Conservation (phyloP, 2,329 filamentous ascomycete species). For the Penicillium sp. region DNA sequence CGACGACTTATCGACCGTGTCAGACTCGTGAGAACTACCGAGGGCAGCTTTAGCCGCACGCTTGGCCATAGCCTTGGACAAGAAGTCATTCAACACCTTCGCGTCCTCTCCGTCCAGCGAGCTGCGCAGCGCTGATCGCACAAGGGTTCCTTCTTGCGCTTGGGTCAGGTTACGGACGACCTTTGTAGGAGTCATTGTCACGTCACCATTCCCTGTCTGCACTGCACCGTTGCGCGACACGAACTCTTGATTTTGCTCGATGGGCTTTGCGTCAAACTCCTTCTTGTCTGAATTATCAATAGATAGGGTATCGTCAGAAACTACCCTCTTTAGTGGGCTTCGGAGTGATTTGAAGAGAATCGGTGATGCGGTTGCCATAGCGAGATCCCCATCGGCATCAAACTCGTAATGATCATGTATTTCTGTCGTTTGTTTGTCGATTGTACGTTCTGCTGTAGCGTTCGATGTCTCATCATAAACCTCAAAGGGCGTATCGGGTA, state of each 20-base stretch:
- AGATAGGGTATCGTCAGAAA: constrained; percentile 14
- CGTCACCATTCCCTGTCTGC: constrained; percentile 1
- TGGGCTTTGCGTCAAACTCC: constrained; percentile 10
- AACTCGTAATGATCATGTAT: not conserved
- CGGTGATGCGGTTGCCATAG: constrained; percentile 11
- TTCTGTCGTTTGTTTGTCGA: not conserved
- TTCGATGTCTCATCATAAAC: constrained; percentile 18
- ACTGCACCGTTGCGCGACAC: not conserved
- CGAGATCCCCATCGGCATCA: constrained; percentile 8
- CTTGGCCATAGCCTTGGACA: constrained; percentile 45
- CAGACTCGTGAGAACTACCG: constrained; percentile 20
- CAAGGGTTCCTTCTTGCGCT: constrained; percentile 35
- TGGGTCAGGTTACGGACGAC: constrained; percentile 30
- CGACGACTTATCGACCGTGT: constrained; percentile 15
- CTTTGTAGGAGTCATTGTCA: constrained; percentile 14
- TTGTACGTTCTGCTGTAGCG: not conserved
- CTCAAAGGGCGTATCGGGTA: constrained; percentile 21
- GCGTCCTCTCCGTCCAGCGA: constrained; percentile 43
- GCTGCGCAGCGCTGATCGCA: constrained; percentile 40
- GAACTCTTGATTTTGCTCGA: constrained; percentile 4
- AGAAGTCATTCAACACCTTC: constrained; percentile 42
- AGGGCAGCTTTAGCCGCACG: constrained; percentile 38
- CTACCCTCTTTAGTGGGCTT: constrained; percentile 4
- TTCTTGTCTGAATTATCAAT: not conserved
- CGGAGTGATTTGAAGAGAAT: constrained; percentile 4